A percentile compares a stretch with the other conserved stretches of the same genome.
Evolutionary conservation across 202 grass and related monocot genomes (phyloP).

Genomic region (Eragrostis tef): DNA sequence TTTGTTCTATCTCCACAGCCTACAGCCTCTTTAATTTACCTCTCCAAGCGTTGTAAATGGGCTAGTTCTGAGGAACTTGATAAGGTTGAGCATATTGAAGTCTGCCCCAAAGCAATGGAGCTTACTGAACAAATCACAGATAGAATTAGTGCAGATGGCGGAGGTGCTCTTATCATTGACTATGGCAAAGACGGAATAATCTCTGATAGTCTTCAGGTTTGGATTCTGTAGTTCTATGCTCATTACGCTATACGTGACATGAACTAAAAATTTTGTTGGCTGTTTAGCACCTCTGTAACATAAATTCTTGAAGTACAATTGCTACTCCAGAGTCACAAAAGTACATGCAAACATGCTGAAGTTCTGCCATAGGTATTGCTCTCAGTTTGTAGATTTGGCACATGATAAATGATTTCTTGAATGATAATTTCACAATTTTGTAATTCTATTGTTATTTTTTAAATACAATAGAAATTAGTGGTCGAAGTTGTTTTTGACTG

Average conservation of each 20-base stretch:
- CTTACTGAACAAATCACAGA: conserved; percentile 77
- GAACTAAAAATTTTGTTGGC: conserved; percentile 5
- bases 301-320: conserved; percentile 17
- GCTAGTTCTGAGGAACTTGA: conserved; percentile 69
- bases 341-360: neutral
- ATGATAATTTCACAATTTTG: too few species aligned
- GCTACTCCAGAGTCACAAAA: neutral
- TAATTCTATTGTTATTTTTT: neutral
- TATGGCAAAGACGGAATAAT: conserved; percentile 87
- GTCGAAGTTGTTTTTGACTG: neutral
- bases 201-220: conserved; percentile 91
- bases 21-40: conserved; percentile 79
- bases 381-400: neutral
- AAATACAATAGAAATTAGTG: neutral
- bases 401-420: neutral
- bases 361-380: neutral
- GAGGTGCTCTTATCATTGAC: conserved; percentile 92
- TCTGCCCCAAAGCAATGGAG: conserved; percentile 92
- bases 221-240: conserved; percentile 23
- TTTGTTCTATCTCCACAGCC: conserved; percentile 89
- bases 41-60: conserved; percentile 68
- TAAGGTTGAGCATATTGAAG: conserved; percentile 81
- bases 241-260: conserved; percentile 16
- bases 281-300: conserved; percentile 5
- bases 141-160: conserved; percentile 75